Base-by-base conservation (phyloP, 129 eudicot genomes). In the Chrysanthemum seticuspe region DNA sequence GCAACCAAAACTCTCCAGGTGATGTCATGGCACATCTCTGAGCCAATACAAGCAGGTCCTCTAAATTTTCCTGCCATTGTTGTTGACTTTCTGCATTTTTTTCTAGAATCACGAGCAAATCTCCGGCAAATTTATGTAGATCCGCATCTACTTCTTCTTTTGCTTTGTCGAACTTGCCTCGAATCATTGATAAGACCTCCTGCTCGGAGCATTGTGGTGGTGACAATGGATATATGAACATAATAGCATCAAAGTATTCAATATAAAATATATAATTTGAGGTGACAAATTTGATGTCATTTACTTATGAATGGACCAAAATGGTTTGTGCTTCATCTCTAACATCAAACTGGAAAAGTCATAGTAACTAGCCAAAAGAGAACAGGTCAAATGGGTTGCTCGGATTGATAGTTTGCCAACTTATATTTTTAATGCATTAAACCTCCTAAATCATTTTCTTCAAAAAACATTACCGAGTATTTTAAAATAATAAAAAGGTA, bases 131-230 rank as follows among this genome's bases (percentile, higher is more conserved):
- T 51, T 82, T 86, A 69, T 85, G 97, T 71, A 94, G 86, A 81
- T 94, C 98, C 51, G 96, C 72, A 68, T 94, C 98, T 50, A 94
- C 98, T 84, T 94, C 98, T 81, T 94, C 98, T 78, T 94, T 94
- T 80, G 98, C 98, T 86, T 93, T 94, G 85, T 94, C 97, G 64
- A 94, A 94, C 74, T 84, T 90, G 21, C 83, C 81, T 36, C 96
- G 82, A 65, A 94, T 94, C 96, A 90, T 94, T 59, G 76, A 81
- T 68, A 94, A 67, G 47, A 94, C 92, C 84, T 94, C 98, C 98
- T 94, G 92, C 59, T 81, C 71, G 2, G 47, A 40, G 9, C 10
- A 40, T 31, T 40, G 47, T 40, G 47, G 47, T 7, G 9, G 47
- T 40, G 47, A 40, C 47, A 52, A 52, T 76, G 31, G 6, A 62